These are phyloP conservation scores for Erodium trifolium DNA, from an alignment of 441 rosid species.

Conservation along the genomic window DNA sequence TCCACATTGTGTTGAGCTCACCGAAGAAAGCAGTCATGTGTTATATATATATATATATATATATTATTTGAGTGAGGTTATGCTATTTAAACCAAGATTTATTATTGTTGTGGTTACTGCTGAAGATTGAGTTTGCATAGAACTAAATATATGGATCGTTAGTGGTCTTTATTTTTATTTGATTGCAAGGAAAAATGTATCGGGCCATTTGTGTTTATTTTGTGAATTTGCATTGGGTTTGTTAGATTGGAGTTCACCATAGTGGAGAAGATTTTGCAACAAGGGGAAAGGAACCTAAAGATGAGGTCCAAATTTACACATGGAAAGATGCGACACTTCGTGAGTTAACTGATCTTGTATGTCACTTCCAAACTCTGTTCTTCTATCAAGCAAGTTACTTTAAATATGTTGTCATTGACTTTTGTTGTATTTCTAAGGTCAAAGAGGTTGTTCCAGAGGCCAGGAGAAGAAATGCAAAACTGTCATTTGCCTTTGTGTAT, in stretches of 20 bases:
- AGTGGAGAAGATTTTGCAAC: constrained; percentile 6
- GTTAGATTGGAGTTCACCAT: constrained; percentile 8
- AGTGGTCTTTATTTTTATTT: neutral
- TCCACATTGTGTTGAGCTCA: no score
- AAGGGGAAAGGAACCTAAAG: neutral
- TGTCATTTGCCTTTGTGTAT: constrained; percentile 92
- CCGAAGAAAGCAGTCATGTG: no score
- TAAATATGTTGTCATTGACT: neutral
- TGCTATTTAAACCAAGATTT: no score
- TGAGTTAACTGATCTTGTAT: constrained; percentile 11
- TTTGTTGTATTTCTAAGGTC: constrained; percentile 33
- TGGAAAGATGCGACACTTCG: constrained; percentile 13
- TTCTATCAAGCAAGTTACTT: neutral
- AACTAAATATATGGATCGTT: neutral
- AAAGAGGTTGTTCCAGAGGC: constrained; percentile 89
- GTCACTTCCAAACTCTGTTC: neutral
- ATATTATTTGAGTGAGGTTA: no score
- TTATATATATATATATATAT: no score
- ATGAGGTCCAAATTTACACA: constrained; percentile 12
- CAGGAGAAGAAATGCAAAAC: constrained; percentile 77
- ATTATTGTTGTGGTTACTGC: no score
- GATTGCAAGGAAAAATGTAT: neutral
- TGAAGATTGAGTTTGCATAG: no score
- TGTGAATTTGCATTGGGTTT: neutral
- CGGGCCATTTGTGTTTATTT: neutral